Evolutionary conservation across 305 asterid species (phyloP).

Genomic region (Salvia sclarea): DNA sequence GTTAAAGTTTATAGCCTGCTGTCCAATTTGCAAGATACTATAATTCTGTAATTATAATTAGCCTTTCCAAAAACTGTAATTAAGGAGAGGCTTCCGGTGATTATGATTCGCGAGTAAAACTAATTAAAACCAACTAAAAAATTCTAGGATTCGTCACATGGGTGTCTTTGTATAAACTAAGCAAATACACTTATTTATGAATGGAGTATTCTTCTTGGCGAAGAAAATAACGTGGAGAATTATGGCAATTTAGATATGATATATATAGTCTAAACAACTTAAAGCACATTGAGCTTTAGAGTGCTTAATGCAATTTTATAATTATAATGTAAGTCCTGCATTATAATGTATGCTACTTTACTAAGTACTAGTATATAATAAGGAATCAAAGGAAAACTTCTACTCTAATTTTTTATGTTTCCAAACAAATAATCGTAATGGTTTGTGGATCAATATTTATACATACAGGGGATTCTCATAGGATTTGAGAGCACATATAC

Average conservation of each 20-base stretch:
- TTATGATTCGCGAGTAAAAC: neutral
- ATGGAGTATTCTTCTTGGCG: neutral
- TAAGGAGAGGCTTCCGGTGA: neutral
- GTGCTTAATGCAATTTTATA: neutral
- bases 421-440: neutral
- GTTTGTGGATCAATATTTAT: neutral
- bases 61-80: neutral
- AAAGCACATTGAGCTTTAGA: neutral
- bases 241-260: neutral
- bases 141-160: neutral
- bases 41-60: neutral
- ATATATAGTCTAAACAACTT: neutral
- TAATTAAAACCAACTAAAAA: too few species aligned
- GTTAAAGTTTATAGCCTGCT: neutral
- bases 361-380: neutral
- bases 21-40: too few species aligned
- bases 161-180: neutral
- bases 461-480: too few species aligned
- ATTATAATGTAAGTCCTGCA: neutral
- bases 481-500: too few species aligned
- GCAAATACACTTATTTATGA: neutral
- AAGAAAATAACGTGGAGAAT: slow-evolving; percentile 4
- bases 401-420: neutral
- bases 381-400: neutral
- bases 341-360: neutral